phyloP scores from a whole-genome alignment of 176 grass and related monocot genomes.

The Bromus sterilis region DNA sequence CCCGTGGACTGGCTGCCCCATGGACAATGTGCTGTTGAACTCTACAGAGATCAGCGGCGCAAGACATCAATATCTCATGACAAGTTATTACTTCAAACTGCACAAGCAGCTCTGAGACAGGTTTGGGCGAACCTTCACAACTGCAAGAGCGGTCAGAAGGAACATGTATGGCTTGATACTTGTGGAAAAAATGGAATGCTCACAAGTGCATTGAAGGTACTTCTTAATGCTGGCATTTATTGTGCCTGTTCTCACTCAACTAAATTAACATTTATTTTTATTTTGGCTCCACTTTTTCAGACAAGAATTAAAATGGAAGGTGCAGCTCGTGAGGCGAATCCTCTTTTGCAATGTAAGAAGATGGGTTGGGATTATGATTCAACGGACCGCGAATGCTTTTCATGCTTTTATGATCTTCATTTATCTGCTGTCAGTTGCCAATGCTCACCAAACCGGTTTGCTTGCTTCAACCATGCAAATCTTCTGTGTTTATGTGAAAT shows the following conservation, averaged over 20 bases:
- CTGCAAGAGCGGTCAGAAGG: background rate
- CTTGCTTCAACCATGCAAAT: constrained; percentile 68
- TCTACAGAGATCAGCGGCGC: constrained; percentile 72
- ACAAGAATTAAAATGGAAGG: constrained; percentile 65
- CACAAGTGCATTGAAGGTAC: constrained; percentile 69
- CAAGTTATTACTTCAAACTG: constrained; percentile 60
- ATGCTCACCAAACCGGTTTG: constrained; percentile 65
- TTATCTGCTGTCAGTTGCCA: constrained; percentile 73
- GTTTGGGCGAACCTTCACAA: constrained; percentile 27
- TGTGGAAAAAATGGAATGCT: constrained; percentile 76
- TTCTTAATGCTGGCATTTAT: constrained; percentile 10
- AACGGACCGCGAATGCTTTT: constrained; percentile 81
- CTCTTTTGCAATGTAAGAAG: constrained; percentile 29
- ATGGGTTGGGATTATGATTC: constrained; percentile 68
- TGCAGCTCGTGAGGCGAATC: constrained; percentile 24
- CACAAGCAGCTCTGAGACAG: constrained; percentile 61
- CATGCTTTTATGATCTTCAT: constrained; percentile 86
- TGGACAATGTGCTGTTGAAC: constrained; percentile 78
- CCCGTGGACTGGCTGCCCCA: constrained; percentile 85
- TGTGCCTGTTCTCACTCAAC: background rate
- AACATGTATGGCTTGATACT: constrained; percentile 38
- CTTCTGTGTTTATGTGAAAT: constrained; percentile 66
- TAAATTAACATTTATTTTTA: background rate
- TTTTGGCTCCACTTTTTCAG: constrained; percentile 36
- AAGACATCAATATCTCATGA: constrained; percentile 95